A percentile compares a stretch with the other conserved stretches of the same genome.
Conservation (phyloP, 345 rosid genomes). For the Acer campestre region DNA sequence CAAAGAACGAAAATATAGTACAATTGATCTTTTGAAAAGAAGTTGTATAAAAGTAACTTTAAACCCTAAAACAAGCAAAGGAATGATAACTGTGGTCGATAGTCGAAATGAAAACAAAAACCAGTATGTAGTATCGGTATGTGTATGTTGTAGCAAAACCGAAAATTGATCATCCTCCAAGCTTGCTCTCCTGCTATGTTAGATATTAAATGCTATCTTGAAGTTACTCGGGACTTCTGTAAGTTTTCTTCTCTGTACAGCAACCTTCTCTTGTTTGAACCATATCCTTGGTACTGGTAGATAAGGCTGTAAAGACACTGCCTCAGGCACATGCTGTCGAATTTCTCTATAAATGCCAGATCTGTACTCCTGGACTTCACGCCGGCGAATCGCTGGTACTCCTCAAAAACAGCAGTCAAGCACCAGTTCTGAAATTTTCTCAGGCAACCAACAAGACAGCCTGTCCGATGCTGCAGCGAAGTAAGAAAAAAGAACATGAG, state of each 20-base stretch:
- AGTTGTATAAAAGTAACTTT: neutral
- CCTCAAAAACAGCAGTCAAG: conserved; percentile 68
- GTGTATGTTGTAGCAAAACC: neutral
- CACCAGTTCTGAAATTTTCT: conserved; percentile 87
- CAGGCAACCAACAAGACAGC: conserved; percentile 84
- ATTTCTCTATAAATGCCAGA: conserved; percentile 62
- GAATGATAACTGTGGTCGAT: neutral
- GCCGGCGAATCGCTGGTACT: conserved; percentile 70
- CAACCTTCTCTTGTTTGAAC: conserved; percentile 67
- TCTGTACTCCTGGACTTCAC: conserved; percentile 58
- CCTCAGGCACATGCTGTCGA: conserved; percentile 44
- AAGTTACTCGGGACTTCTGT: conserved; percentile 51
- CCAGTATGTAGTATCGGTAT: neutral
- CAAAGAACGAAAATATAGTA: neutral
- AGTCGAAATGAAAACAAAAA: neutral
- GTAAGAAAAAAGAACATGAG: conserved; percentile 6
- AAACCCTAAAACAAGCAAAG: neutral
- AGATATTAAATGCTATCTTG: conserved; percentile 25
- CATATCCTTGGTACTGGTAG: conserved; percentile 76
- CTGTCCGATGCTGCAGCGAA: conserved; percentile 77
- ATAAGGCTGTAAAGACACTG: conserved; percentile 69
- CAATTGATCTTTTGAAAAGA: neutral
- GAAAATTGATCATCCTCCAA: neutral
- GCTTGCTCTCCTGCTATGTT: neutral
- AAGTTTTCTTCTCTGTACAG: conserved; percentile 58